A percentile compares a stretch with the other conserved stretches of the same genome.
phyloP scores from a whole-genome alignment of 306 rosid genomes.

The Glycine latifolia region DNA sequence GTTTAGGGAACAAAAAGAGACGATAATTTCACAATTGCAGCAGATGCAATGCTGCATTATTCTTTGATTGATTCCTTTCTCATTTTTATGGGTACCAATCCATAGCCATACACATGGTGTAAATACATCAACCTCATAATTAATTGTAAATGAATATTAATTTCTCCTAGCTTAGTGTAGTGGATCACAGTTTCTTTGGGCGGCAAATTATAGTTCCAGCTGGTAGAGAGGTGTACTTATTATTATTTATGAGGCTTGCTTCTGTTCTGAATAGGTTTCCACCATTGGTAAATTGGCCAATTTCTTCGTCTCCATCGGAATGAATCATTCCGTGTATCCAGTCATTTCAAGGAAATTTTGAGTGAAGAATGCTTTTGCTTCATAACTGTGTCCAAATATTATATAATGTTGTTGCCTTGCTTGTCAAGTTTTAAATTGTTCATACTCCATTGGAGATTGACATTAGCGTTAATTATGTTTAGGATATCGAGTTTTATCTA shows the following conservation, averaged over 20 bases:
- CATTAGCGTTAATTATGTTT: not conserved
- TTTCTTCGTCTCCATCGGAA: constrained; percentile 40
- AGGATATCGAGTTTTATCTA: not conserved
- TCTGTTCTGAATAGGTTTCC: constrained; percentile 46
- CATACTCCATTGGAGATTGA: not conserved
- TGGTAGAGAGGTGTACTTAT: constrained; percentile 46
- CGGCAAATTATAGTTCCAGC: constrained; percentile 51
- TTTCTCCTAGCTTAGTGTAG: constrained; percentile 51
- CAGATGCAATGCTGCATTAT: constrained; percentile 46
- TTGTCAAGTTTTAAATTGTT: not conserved
- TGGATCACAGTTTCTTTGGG: constrained; percentile 60
- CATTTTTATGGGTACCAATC: constrained; percentile 50
- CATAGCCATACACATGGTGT: constrained; percentile 62
- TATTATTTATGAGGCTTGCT: constrained; percentile 49
- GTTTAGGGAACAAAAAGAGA: constrained; percentile 71
- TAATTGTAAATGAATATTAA: constrained; percentile 67
- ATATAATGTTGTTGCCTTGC: not conserved
- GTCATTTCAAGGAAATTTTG: constrained; percentile 25
- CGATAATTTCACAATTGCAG: constrained; percentile 45
- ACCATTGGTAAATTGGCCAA: constrained; percentile 39
- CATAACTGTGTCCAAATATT: not conserved
- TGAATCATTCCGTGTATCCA: constrained; percentile 46
- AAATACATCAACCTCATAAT: constrained; percentile 64
- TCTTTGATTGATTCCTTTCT: constrained; percentile 79
- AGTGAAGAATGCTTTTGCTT: constrained; percentile 16